A percentile compares a stretch with the other conserved stretches of the same genome.
phyloP scores from a whole-genome alignment of 2,329 filamentous ascomycete genomes.

The Ceratocystis albifundus region DNA sequence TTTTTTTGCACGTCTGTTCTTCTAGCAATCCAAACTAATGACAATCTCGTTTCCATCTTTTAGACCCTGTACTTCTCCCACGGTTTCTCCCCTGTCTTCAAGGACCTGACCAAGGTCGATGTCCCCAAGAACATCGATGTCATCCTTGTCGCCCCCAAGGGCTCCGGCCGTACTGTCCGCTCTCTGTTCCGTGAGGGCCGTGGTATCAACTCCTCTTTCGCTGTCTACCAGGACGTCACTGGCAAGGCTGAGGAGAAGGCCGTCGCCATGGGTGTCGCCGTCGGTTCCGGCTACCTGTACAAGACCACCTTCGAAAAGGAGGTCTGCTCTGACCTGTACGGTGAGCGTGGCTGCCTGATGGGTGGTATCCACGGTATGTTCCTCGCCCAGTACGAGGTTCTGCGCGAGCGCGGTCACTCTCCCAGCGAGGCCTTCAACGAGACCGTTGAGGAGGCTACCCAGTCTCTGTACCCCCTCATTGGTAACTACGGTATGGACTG shows the following conservation, averaged over 20 bases:
- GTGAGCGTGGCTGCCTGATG: slow-evolving; percentile 99
- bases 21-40: neutral
- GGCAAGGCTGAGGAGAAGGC: slow-evolving; percentile 98
- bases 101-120: slow-evolving; percentile 97
- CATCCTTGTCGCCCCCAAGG: slow-evolving; percentile 98
- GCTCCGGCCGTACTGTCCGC: slow-evolving; percentile 95
- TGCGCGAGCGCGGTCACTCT: slow-evolving; percentile 94
- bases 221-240: slow-evolving; percentile 96
- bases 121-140: slow-evolving; percentile 93
- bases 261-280: slow-evolving; percentile 87
- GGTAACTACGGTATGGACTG: slow-evolving; percentile 98
- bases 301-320: slow-evolving; percentile 99
- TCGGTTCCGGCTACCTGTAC: slow-evolving; percentile 97
- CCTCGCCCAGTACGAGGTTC: slow-evolving; percentile 99
- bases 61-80: slow-evolving; percentile 99
- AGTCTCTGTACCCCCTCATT: slow-evolving; percentile 95
- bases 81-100: slow-evolving; percentile 99
- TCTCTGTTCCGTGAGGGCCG: slow-evolving; percentile 98
- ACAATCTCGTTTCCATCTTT: neutral
- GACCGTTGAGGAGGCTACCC: slow-evolving; percentile 98
- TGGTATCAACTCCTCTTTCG: slow-evolving; percentile 98
- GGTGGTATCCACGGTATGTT: slow-evolving; percentile 99
- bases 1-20: neutral
- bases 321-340: slow-evolving; percentile 98
- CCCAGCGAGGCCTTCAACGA: slow-evolving; percentile 99